These are phyloP conservation scores for Trichophyton rubrum DNA, from an alignment of 2,329 filamentous ascomycete genomes.

Conservation along the genomic window DNA sequence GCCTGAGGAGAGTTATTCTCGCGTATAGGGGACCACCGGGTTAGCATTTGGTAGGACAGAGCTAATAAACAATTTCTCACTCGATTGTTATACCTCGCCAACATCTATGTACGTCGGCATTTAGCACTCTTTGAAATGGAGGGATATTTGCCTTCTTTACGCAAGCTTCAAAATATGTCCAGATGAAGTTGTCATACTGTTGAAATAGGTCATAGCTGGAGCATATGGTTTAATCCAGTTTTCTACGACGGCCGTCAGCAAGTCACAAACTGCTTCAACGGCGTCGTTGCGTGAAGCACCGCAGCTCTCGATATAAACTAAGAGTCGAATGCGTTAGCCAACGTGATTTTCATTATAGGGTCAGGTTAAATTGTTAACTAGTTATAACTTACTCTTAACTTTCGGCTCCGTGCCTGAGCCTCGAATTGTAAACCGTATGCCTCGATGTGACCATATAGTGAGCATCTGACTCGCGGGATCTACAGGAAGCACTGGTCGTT, in stretches of 20 bases:
- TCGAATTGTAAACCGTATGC: conserved; percentile 46
- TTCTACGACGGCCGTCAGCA: conserved; percentile 25
- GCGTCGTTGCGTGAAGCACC: conserved; percentile 25
- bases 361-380: neutral
- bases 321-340: conserved; percentile 3
- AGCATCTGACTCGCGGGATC: conserved; percentile 51
- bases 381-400: conserved; percentile 44
- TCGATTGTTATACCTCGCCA: neutral
- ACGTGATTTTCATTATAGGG: neutral
- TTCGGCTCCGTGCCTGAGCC: conserved; percentile 55
- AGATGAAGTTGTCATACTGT: conserved; percentile 28
- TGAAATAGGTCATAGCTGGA: conserved; percentile 26
- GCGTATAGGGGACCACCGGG: neutral
- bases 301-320: conserved; percentile 35
- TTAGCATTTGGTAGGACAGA: neutral
- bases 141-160: neutral
- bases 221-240: conserved; percentile 30
- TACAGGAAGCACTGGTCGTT: conserved; percentile 43
- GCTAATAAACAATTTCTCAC: neutral
- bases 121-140: neutral
- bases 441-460: conserved; percentile 44
- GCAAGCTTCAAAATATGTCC: conserved; percentile 20
- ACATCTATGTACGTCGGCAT: neutral
- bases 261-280: conserved; percentile 26
- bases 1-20: neutral